Percentiles rank a stretch among this genome's conserved stretches.
phyloP scores from a whole-genome alignment of 2,329 filamentous ascomycete species.

The Cladosporium halotolerans region DNA sequence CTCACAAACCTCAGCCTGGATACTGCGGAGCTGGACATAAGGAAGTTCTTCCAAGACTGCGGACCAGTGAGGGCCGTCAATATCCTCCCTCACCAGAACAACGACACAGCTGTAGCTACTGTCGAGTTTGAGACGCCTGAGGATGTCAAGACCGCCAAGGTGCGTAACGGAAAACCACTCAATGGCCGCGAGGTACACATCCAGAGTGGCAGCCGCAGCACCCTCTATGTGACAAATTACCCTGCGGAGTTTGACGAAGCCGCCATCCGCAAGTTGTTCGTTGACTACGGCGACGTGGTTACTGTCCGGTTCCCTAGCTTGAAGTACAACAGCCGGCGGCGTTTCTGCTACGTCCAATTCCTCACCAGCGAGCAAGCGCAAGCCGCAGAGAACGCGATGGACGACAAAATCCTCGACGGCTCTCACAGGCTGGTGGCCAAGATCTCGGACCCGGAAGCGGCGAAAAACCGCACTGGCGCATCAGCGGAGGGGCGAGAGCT shows the following conservation, averaged over 20 bases:
- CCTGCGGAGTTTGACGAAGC: constrained; percentile 67
- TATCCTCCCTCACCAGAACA: constrained; percentile 56
- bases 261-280: constrained; percentile 63
- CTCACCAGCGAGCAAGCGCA: constrained; percentile 60
- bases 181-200: constrained; percentile 68
- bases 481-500: constrained; percentile 83
- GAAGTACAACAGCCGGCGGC: constrained; percentile 78
- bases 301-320: constrained; percentile 86
- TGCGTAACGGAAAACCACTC: constrained; percentile 74
- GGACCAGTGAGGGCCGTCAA: constrained; percentile 76
- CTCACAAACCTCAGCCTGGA: constrained; percentile 69
- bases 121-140: constrained; percentile 80
- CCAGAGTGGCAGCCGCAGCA: constrained; percentile 67
- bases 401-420: constrained; percentile 64
- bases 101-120: constrained; percentile 61
- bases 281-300: constrained; percentile 70
- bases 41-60: constrained; percentile 87
- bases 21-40: constrained; percentile 64
- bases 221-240: constrained; percentile 87
- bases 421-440: constrained; percentile 66
- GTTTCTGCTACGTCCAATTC: constrained; percentile 97
- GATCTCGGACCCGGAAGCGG: constrained; percentile 74
- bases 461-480: constrained; percentile 72
- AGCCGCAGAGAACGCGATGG: constrained; percentile 60
- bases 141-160: constrained; percentile 73